Conservation (phyloP, 2,329 filamentous ascomycete species). For the Colletotrichum sojae region DNA sequence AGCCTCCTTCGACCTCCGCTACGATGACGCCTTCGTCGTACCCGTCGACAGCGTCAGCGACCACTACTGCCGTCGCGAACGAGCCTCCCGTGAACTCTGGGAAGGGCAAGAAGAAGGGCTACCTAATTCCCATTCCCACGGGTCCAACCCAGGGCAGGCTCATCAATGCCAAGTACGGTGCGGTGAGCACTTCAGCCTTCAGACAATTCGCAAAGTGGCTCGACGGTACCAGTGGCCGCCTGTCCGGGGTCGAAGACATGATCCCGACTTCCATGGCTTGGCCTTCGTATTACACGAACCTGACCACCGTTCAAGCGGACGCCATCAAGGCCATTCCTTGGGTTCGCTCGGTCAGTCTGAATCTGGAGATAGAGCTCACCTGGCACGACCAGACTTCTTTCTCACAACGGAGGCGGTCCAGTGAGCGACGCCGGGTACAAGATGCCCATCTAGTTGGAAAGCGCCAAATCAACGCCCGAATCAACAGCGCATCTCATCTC, state of each 20-base stretch:
- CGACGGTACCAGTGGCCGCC: too few species aligned
- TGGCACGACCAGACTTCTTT: too few species aligned
- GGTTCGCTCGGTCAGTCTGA: conserved; percentile 1
- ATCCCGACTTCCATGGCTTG: background rate
- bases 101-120: conserved; percentile 1
- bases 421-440: too few species aligned
- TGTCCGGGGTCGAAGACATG: too few species aligned
- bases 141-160: too few species aligned
- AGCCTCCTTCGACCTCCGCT: background rate
- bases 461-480: too few species aligned
- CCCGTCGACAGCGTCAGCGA: background rate
- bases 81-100: background rate
- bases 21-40: background rate
- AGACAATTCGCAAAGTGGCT: conserved; percentile 8
- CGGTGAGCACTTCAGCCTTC: background rate
- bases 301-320: conserved; percentile 5
- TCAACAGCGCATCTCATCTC: too few species aligned
- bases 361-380: too few species aligned
- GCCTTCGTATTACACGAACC: background rate
- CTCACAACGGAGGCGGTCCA: too few species aligned
- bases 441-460: too few species aligned
- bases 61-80: background rate
- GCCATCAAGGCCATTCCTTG: conserved; percentile 11
- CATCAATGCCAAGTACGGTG: background rate
- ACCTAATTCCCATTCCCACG: conserved; percentile 1